phyloP scores from a whole-genome alignment of 495 filamentous ascomycete genomes.

The Lichenothelia convexa region DNA sequence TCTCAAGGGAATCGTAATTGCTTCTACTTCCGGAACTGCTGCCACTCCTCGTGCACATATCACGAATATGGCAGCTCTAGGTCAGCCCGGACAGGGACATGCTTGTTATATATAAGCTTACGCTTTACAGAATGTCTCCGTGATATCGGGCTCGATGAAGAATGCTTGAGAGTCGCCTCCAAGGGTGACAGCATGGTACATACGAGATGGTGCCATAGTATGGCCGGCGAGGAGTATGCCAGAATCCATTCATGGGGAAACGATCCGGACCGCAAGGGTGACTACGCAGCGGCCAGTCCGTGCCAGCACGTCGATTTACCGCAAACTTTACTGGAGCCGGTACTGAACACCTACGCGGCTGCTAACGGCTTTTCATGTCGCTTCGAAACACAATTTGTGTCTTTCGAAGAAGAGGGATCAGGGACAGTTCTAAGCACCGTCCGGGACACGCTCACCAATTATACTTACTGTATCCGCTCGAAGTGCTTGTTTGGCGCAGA shows the following conservation, averaged over 20 bases:
- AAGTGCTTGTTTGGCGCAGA: conserved; percentile 41
- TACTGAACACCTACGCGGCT: conserved; percentile 23
- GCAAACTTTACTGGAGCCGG: conserved; percentile 27
- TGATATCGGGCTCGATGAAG: conserved; percentile 35
- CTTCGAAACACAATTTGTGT: conserved; percentile 23
- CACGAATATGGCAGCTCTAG: conserved; percentile 40
- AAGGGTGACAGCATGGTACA: conserved; percentile 27
- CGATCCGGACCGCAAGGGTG: conserved; percentile 29
- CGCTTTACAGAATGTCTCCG: conserved; percentile 30
- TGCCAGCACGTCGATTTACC: conserved; percentile 27
- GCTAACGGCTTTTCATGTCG: conserved; percentile 22
- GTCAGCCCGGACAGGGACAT: conserved; percentile 5
- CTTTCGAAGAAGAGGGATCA: conserved; percentile 12
- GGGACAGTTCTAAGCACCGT: conserved; percentile 22
- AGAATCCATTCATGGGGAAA: conserved; percentile 34
- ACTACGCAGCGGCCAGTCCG: conserved; percentile 29
- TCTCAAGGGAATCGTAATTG: conserved; percentile 30
- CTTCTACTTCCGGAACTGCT: conserved; percentile 26
- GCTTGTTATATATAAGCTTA: conserved; percentile 6
- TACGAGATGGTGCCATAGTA: conserved; percentile 33
- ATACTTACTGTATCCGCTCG: conserved; percentile 26
- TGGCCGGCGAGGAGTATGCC: conserved; percentile 37
- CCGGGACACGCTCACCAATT: conserved; percentile 23
- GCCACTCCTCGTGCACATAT: conserved; percentile 38
- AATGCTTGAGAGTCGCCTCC: conserved; percentile 21